Evolutionary conservation across 768 basidiomycete species (phyloP).

Genomic region (Scleroderma bovista): DNA sequence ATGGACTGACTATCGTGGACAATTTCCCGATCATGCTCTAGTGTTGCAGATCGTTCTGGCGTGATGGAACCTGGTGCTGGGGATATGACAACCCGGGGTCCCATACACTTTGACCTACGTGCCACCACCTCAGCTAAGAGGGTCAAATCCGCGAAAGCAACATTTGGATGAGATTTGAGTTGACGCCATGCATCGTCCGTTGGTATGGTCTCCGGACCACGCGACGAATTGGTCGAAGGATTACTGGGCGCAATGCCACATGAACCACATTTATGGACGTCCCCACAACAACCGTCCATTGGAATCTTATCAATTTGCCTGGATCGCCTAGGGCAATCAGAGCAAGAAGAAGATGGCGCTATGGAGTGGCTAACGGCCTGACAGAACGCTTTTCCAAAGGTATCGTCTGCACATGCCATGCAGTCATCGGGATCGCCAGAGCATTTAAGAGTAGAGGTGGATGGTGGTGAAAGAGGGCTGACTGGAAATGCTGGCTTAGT

Average conservation of each 20-base stretch:
- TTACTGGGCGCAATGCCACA: conserved; percentile 29
- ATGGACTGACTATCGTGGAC: conserved; percentile 32
- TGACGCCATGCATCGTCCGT: conserved; percentile 82
- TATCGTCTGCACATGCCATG: conserved; percentile 77
- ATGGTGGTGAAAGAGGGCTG: conserved; percentile 29
- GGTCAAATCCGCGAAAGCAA: conserved; percentile 75
- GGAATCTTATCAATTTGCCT: conserved; percentile 22
- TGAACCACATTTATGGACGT: conserved; percentile 24
- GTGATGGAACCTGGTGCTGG: conserved; percentile 45
- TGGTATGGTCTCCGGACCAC: conserved; percentile 52
- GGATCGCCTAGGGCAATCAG: conserved; percentile 45
- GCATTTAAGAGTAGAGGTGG: conserved; percentile 41
- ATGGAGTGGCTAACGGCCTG: conserved; percentile 62
- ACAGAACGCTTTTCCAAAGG: conserved; percentile 87
- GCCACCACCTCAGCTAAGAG: conserved; percentile 88
- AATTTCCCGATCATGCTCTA: conserved; percentile 8
- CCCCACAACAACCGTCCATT: conserved; percentile 34
- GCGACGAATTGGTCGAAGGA: conserved; percentile 15
- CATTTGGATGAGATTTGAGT: conserved; percentile 85
- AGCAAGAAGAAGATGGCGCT: conserved; percentile 46
- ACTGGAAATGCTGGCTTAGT: conserved; percentile 52
- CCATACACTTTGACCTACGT: conserved; percentile 71
- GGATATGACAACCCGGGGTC: conserved; percentile 59
- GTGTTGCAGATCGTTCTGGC: conserved; percentile 35
- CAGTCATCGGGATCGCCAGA: conserved; percentile 88